These are phyloP conservation scores for Didymella exigua DNA, from an alignment of 2,329 filamentous ascomycete species.

Conservation along the genomic window DNA sequence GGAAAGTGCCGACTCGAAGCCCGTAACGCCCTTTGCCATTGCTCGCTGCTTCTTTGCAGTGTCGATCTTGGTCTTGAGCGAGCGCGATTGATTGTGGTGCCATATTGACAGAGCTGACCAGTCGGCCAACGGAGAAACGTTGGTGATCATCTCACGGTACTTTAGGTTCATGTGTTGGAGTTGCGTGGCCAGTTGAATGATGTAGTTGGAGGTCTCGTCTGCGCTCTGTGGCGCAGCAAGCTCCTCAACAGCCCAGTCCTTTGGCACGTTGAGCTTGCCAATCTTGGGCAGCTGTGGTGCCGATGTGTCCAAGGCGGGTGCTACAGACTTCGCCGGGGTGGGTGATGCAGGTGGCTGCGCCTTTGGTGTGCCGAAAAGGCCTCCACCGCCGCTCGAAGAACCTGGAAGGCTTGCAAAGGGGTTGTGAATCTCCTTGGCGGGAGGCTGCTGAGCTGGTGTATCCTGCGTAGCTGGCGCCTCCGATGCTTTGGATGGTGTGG, in stretches of 20 bases:
- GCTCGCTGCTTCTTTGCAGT: conserved; percentile 39
- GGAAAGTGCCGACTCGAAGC: conserved; percentile 40
- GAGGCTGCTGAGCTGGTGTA: conserved; percentile 13
- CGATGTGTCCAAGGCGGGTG: conserved; percentile 3
- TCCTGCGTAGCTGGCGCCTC: conserved; percentile 14
- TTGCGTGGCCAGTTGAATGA: conserved; percentile 28
- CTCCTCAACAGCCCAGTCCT: conserved; percentile 30
- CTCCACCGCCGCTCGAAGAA: conserved; percentile 20
- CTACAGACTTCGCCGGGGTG: conserved; percentile 21
- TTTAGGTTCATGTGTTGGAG: conserved; percentile 37
- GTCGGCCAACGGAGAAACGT: conserved; percentile 32
- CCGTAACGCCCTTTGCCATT: conserved; percentile 37
- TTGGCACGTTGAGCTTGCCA: conserved; percentile 33
- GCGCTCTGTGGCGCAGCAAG: conserved; percentile 11
- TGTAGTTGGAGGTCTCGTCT: conserved; percentile 20
- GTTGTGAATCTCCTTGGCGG: conserved; percentile 19
- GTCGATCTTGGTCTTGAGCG: conserved; percentile 38
- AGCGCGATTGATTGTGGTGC: conserved; percentile 36
- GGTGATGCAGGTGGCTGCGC: conserved; percentile 19
- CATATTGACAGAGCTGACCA: conserved; percentile 40
- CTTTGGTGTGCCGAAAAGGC: conserved; percentile 24
- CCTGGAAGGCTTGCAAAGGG: conserved; percentile 23
- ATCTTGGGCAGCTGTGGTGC: conserved; percentile 29
- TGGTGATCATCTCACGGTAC: conserved; percentile 34
- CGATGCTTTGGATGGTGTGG: conserved; percentile 16